Evolutionary conservation across 345 rosid genomes (phyloP).

Genomic region (Hibiscus syriacus): DNA sequence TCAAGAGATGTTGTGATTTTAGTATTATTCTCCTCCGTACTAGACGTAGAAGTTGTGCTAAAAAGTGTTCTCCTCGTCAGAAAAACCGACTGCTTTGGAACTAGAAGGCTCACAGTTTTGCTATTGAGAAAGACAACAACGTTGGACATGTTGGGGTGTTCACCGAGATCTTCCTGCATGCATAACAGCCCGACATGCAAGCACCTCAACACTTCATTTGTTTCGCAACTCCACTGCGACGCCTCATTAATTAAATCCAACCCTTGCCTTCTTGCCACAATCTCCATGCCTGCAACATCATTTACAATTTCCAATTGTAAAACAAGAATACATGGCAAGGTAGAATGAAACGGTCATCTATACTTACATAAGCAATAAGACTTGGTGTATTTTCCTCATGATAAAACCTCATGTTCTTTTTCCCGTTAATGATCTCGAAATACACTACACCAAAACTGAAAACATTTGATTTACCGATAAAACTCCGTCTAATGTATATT

Average conservation of each 20-base stretch:
- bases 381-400: slow-evolving; percentile 22
- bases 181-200: slow-evolving; percentile 4
- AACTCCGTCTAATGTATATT: slow-evolving; percentile 52
- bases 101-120: neutral
- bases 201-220: neutral
- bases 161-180: slow-evolving; percentile 11
- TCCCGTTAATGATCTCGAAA: slow-evolving; percentile 43
- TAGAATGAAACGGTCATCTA: too few relatives aligned
- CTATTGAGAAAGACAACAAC: neutral
- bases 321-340: neutral
- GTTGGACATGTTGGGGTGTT: slow-evolving; percentile 8
- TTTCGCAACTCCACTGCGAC: neutral
- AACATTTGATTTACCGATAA: slow-evolving; percentile 55
- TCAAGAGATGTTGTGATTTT: neutral
- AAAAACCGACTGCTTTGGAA: slow-evolving; percentile 8
- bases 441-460: slow-evolving; percentile 58
- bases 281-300: slow-evolving; percentile 6
- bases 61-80: too few relatives aligned
- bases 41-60: neutral
- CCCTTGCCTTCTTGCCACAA: slow-evolving; percentile 6
- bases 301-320: neutral
- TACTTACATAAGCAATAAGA: slow-evolving; percentile 49
- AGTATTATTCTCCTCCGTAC: neutral
- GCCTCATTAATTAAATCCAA: slow-evolving; percentile 4
- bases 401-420: too few relatives aligned